Base-by-base conservation (phyloP, 371 early-diverging fungal species). In the Lichtheimia hyalospora region DNA sequence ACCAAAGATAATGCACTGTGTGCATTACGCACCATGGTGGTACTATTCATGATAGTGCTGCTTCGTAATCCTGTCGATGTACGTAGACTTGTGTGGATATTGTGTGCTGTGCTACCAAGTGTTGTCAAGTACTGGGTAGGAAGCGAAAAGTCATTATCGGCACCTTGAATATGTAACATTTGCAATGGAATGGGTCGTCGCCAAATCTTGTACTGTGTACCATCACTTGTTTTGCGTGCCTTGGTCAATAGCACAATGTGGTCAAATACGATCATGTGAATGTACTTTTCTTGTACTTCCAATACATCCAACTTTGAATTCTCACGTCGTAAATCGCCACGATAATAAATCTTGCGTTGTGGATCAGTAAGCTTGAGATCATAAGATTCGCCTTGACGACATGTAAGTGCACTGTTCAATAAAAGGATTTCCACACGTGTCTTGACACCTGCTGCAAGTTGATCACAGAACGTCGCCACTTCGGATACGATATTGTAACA, bases 231-330 rank as follows among this genome's bases (percentile, higher is more conserved):
- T 28, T 67, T 62, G 56, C 77, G 77, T 46, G 76, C 72, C 67
- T 88, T 89, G 55, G 91, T 84, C 71, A 94, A 64, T 14, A 95
- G 70, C 15, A 95, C 74, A 43, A 83, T 70, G 74, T 95, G 92
- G 66, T 95, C 96, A 39, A 95, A 87, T 41, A 94, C 68, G 66
- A 92, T 86, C 23, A 92, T 83, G 42, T 73, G 75, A 12, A 94
- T 60, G 23, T 89, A 70, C 39, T 71, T 73, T 34, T 87, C 87
- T 0, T 78, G 69, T 21, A 70, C 70, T 25, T 88, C 89, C 34
- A 34, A 34, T 34, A 34, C 34, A 34, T 34, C 34, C 12, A 85
- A 72, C 40, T 85, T 43, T 28, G 81, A 69, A 16, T 84, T 70
- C 49, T 82, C 81, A 34, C 84, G 73, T 44, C 84, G 85, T 52